Conservation (phyloP, 2,329 filamentous ascomycete species). For the Neonectria hederae region DNA sequence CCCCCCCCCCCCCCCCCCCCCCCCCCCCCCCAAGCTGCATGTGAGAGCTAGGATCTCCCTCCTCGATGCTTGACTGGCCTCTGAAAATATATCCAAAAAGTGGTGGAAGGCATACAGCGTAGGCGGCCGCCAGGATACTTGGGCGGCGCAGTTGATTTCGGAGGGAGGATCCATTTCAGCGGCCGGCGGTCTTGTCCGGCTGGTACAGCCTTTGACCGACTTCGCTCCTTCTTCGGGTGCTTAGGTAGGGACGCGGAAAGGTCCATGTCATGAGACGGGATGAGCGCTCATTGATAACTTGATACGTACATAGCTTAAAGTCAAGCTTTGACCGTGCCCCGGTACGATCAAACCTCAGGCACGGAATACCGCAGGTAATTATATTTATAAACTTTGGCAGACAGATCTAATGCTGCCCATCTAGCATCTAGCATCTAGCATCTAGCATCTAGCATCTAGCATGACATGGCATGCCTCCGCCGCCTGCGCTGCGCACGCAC, state of each 20-base stretch:
- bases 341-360: slow-evolving; percentile 19
- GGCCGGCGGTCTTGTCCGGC: neutral
- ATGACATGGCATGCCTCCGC: slow-evolving; percentile 31
- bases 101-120: neutral
- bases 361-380: slow-evolving; percentile 15
- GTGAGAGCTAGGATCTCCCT: neutral
- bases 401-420: slow-evolving; percentile 42
- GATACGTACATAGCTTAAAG: neutral
- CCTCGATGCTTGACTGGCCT: neutral
- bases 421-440: slow-evolving; percentile 32
- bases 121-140: neutral
- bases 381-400: slow-evolving; percentile 33
- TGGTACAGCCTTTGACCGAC: neutral
- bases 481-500: slow-evolving; percentile 34
- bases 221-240: neutral
- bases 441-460: slow-evolving; percentile 32
- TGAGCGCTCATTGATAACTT: neutral
- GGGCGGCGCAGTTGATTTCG: neutral
- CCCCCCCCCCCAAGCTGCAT: neutral
- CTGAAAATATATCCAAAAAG: slow-evolving; percentile 2
- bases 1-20: too few relatives aligned
- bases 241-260: neutral
- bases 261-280: neutral
- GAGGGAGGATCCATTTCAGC: neutral
- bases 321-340: slow-evolving; percentile 13